Evolutionary conservation across 2,329 filamentous ascomycete genomes (phyloP), one percentile per base, ranked within the genome.

Genomic region (Aureobasidium sp.): DNA sequence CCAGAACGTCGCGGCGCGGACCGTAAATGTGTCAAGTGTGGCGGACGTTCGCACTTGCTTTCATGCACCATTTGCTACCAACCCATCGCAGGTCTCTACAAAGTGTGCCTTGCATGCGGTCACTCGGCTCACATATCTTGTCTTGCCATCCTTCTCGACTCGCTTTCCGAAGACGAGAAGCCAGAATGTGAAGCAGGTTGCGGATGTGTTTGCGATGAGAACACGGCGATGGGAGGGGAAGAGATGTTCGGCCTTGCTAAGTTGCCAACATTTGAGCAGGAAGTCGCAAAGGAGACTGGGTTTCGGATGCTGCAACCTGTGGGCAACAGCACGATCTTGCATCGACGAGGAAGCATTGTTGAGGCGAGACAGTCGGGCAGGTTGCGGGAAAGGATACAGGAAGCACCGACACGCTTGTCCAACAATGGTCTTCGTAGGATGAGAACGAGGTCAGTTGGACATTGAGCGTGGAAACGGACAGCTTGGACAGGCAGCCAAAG

Each of bases 21-120:
- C 21, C 42, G 23, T 13, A 57, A 40, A 57, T 63, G 61, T 27
- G n/a, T 50, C 9, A 49, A 31, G 19, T 64, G 61, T 29, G 43
- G 50, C 35, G 33, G 35, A 10, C 31, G 42, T 8, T 35, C 40
- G 21, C 57, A 57, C 33, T 33, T 57, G 27, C 43, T 64, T 42
- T 50, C 61, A 17, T 64, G 63, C 43, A 60, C 45, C 17, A 57
- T 64, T 25, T 64, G 63, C 40, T 35, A 43, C 8, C 57, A 64
- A 35, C 61, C 63, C 21, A 61, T 64, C 19, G 49, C 38, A 13
- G 61, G 63, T 6, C 49, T 64, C 21, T 58, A 64, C 49, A 64
- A 64, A 50, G 59, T 61, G n/a, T 64, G 63, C 25, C 53, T 63
- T 13, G 51, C 38, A 42, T 64, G 63, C 49, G 63, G 63, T 23